Percentiles rank a stretch among this genome's conserved stretches.
Evolutionary conservation across 2,329 filamentous ascomycete species (phyloP).

Genomic region (Penicillium sp.): DNA sequence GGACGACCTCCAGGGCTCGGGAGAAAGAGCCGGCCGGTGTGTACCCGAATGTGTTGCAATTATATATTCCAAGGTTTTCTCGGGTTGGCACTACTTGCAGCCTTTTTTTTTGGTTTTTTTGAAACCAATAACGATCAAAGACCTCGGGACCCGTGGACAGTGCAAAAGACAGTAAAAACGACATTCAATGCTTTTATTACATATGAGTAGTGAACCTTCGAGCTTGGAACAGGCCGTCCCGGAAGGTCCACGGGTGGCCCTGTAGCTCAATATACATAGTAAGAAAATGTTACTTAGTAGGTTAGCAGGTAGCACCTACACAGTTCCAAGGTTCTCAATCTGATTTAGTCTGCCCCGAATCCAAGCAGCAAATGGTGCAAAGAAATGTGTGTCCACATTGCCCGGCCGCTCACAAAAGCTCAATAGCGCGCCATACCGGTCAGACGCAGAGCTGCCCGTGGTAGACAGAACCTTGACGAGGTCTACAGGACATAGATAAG

Average conservation of each 20-base stretch:
- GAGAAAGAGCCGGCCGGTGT: background rate
- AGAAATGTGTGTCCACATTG: conserved; percentile 18
- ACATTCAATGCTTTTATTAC: no score
- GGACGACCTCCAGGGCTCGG: no score
- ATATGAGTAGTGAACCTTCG: no score
- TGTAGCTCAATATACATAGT: background rate
- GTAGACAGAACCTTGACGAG: conserved; percentile 28
- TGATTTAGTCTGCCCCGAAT: conserved; percentile 4
- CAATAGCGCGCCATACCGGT: conserved; percentile 25
- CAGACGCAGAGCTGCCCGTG: conserved; percentile 15
- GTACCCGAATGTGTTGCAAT: no score
- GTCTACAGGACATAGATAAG: conserved; percentile 37
- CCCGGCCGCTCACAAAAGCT: conserved; percentile 20
- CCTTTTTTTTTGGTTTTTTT: no score
- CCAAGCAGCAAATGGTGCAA: conserved; percentile 28
- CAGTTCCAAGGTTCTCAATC: background rate
- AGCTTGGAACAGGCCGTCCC: no score
- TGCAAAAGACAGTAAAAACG: no score
- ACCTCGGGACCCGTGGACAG: no score
- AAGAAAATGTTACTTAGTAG: background rate
- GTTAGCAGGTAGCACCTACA: background rate
- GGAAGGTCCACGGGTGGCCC: no score
- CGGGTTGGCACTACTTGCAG: no score
- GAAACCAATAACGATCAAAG: no score
- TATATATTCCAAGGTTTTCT: no score